phyloP scores from a whole-genome alignment of 441 rosid genomes.

The Cnidoscolus chayamansa region DNA sequence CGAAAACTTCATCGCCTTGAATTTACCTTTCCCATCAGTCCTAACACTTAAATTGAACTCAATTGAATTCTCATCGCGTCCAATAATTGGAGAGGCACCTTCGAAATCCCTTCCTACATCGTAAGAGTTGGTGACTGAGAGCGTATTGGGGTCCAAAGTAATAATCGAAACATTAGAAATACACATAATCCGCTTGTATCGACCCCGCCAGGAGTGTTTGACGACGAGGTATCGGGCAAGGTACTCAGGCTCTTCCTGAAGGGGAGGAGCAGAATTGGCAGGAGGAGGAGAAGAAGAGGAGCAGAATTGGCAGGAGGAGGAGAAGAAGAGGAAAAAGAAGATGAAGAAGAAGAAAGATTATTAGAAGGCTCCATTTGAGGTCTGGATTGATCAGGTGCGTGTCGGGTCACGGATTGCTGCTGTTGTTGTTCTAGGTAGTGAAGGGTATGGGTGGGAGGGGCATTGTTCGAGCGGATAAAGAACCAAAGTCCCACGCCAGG shows the following conservation, averaged over 20 bases:
- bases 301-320: constrained; percentile 27
- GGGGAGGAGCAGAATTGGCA: constrained; percentile 29
- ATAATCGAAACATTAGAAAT: constrained; percentile 59
- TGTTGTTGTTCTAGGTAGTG: constrained; percentile 46
- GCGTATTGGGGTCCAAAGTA: constrained; percentile 84
- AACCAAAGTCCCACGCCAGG: constrained; percentile 72
- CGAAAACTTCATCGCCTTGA: constrained; percentile 78
- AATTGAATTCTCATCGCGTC: constrained; percentile 68
- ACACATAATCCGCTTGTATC: constrained; percentile 92
- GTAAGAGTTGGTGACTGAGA: constrained; percentile 76
- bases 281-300: constrained; percentile 30
- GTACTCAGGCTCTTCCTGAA: constrained; percentile 88
- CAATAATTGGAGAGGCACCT: constrained; percentile 66
- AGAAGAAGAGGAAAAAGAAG: constrained; percentile 29
- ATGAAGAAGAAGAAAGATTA: constrained; percentile 9
- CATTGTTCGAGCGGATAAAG: constrained; percentile 64
- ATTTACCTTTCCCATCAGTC: constrained; percentile 91
- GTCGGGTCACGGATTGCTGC: constrained; percentile 41
- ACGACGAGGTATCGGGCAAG: constrained; percentile 80
- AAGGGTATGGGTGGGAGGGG: constrained; percentile 54
- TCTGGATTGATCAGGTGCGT: constrained; percentile 25
- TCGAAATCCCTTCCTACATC: constrained; percentile 72
- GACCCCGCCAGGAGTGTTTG: constrained; percentile 99
- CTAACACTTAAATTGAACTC: constrained; percentile 87
- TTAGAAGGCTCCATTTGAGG: constrained; percentile 40